Percentiles rank a stretch among this genome's conserved stretches.
phyloP scores from a whole-genome alignment of 2,329 filamentous ascomycete genomes.

The Aspergillus niger region DNA sequence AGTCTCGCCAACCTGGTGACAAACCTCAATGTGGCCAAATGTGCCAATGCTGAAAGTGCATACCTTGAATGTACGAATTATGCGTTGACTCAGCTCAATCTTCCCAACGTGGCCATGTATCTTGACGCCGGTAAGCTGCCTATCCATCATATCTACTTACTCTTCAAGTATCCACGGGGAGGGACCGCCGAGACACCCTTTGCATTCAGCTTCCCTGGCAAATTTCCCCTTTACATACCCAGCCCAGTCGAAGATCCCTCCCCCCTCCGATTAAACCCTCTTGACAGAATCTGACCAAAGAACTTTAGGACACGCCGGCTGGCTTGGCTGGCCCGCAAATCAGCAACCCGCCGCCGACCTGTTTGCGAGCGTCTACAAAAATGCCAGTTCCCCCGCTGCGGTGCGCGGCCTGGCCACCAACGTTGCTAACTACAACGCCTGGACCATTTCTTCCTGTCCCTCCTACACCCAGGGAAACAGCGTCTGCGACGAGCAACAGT shows the following conservation, averaged over 20 bases:
- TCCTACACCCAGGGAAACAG: slow-evolving; percentile 48
- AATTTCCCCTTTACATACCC: not conserved
- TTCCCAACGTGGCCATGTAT: slow-evolving; percentile 65
- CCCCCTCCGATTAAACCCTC: not conserved
- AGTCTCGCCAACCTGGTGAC: slow-evolving; percentile 65
- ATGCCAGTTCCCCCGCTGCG: slow-evolving; percentile 48
- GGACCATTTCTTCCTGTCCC: slow-evolving; percentile 48
- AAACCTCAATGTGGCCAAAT: slow-evolving; percentile 58
- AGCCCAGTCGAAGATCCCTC: not conserved
- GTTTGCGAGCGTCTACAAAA: slow-evolving; percentile 51
- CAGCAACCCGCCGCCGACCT: slow-evolving; percentile 53
- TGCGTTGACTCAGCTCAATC: slow-evolving; percentile 58
- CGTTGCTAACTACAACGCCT: slow-evolving; percentile 62
- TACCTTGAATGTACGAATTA: slow-evolving; percentile 61
- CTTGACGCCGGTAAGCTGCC: slow-evolving; percentile 56
- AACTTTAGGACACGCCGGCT: slow-evolving; percentile 56
- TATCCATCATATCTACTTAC: not conserved
- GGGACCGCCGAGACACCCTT: not conserved
- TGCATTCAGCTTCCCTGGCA: not conserved
- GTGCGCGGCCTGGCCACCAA: slow-evolving; percentile 62
- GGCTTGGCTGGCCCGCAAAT: slow-evolving; percentile 67
- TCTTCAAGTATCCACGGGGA: not conserved
- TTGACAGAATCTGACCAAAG: not conserved
- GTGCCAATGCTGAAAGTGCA: slow-evolving; percentile 54
- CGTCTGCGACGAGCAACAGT: slow-evolving; percentile 58